These are phyloP conservation scores for Tuber aestivum DNA, from an alignment of 495 filamentous ascomycete species.

Conservation along the genomic window DNA sequence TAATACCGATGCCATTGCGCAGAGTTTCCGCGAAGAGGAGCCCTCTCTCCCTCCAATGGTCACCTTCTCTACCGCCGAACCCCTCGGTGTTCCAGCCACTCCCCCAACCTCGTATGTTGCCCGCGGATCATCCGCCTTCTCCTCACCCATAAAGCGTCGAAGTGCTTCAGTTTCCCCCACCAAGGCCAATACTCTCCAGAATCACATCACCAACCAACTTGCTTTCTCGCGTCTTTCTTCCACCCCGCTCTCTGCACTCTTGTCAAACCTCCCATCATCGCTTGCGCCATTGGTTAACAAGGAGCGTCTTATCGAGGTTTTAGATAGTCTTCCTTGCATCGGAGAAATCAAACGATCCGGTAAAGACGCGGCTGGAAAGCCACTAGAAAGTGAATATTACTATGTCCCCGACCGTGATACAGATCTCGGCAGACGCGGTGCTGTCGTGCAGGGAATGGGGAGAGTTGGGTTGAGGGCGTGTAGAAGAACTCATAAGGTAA, in stretches of 20 bases:
- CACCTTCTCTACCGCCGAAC: conserved; percentile 36
- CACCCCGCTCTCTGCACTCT: conserved; percentile 78
- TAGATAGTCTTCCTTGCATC: conserved; percentile 67
- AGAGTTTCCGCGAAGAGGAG: conserved; percentile 24
- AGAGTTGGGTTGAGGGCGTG: conserved; percentile 84
- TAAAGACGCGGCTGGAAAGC: conserved; percentile 92
- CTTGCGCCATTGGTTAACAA: conserved; percentile 51
- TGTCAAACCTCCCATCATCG: conserved; percentile 72
- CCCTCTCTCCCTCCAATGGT: conserved; percentile 35
- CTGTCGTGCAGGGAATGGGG: conserved; percentile 77
- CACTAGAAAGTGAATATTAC: conserved; percentile 92
- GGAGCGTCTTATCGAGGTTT: conserved; percentile 60
- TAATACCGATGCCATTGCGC: conserved; percentile 38
- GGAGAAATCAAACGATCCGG: conserved; percentile 84
- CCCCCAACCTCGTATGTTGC: conserved; percentile 25
- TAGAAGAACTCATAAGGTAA: conserved; percentile 95
- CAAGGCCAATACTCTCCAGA: conserved; percentile 50
- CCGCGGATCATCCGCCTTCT: conserved; percentile 21
- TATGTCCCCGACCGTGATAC: conserved; percentile 88
- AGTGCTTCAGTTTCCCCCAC: conserved; percentile 44
- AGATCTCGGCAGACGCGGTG: conserved; percentile 68
- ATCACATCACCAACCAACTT: conserved; percentile 89
- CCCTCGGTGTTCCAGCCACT: conserved; percentile 30
- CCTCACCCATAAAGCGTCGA: conserved; percentile 37
- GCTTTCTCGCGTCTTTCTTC: conserved; percentile 95